These are phyloP conservation scores for Cucumis cinereus DNA, from an alignment of 306 rosid genomes.

Conservation along the genomic window DNA sequence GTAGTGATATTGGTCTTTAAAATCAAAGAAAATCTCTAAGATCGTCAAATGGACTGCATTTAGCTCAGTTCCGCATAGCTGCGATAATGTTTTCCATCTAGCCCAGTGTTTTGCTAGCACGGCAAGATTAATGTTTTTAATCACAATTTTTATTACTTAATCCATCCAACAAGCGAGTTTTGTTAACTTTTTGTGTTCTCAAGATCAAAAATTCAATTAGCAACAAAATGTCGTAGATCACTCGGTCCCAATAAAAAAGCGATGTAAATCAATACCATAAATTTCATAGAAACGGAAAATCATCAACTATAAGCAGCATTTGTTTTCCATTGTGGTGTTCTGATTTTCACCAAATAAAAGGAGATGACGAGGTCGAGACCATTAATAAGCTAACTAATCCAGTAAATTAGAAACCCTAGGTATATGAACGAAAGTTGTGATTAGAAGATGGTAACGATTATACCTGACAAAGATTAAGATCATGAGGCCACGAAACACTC, in stretches of 20 bases:
- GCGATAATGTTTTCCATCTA: background rate
- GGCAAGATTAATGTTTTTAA: background rate
- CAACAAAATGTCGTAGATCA: background rate
- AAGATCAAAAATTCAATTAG: background rate
- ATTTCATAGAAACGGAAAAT: background rate
- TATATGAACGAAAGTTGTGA: constrained; percentile 1
- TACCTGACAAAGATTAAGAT: constrained; percentile 68
- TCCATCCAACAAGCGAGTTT: background rate
- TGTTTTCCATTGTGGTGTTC: background rate
- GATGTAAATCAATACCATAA: background rate
- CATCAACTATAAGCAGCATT: background rate
- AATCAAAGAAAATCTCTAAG: background rate
- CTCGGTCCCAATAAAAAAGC: background rate
- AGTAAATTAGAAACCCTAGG: background rate
- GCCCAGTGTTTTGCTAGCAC: background rate
- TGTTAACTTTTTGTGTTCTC: background rate
- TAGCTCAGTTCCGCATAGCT: background rate
- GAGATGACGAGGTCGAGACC: background rate
- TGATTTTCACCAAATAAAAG: background rate
- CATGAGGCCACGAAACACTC: constrained; percentile 61
- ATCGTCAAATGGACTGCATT: background rate
- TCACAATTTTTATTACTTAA: background rate
- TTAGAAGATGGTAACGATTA: constrained; percentile 21
- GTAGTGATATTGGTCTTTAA: background rate
- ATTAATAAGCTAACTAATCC: background rate